Evolutionary conservation across 2,329 filamentous ascomycete genomes (phyloP), one percentile per base, ranked within the genome.

Genomic region (Ophiostoma pallidulum): DNA sequence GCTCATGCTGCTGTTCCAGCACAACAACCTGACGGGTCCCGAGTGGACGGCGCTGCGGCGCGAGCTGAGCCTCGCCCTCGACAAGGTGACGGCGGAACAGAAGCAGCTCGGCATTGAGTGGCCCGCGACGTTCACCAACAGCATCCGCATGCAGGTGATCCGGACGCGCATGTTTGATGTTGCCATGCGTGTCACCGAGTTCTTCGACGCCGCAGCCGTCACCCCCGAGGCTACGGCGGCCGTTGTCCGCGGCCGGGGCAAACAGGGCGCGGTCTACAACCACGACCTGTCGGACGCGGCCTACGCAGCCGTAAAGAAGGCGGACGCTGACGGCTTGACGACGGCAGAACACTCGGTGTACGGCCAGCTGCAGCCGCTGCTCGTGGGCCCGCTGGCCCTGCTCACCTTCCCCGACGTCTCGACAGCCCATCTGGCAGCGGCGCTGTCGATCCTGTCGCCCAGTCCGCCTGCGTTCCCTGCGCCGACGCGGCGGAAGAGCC

Each of bases 121-220:
- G 3, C 63, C 68, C 0, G 53, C 68, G 19, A 64, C 75, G 28
- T 62, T 87, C 29, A 73, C 76, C n/a, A 66, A 76, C 2, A 68
- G 71, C 33, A 74, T 92, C 55, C 83, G 86, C 65, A 63, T 97
- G 22, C 84, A 94, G 63, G 86, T 94, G 22, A 71, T 98, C 48
- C 84, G 92, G 61, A 92, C 87, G 13, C 85, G 86, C 60, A 94
- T 98, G 60, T 87, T 98, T 62, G 82, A 83, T 55, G 80, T 86
- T 16, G 90, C 91, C 1, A 70, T 97, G 52, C 83, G 84, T 55
- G 78, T 97, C 44, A 82, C 90, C 52, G 91, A 97, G 61, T 94
- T 89, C 66, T 94, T 78, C 61, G 77, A 77, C 61, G 75, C 72
- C 4, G 64, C 68, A 16, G 56, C 62, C 5, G 58, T 62, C 13